Conservation (phyloP, 768 basidiomycete genomes). For the Lactifluus pinguis region DNA sequence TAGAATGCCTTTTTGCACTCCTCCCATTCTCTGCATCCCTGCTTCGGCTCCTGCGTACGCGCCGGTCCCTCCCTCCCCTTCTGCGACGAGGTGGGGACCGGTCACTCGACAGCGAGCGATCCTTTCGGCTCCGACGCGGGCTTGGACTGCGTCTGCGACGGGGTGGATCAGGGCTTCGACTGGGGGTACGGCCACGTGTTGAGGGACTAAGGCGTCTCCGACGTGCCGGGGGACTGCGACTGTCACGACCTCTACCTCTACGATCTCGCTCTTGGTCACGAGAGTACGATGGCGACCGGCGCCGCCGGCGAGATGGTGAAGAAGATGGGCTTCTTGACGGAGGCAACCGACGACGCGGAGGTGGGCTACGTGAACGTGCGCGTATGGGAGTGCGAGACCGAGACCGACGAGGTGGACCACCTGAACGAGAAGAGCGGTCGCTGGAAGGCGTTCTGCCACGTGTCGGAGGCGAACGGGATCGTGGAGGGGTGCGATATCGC, state of each 20-base stretch:
- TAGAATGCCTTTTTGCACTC: background rate
- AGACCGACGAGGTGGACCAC: conserved; percentile 30
- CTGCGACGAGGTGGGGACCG: conserved; percentile 23
- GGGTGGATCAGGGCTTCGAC: conserved; percentile 27
- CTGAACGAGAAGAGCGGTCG: conserved; percentile 33
- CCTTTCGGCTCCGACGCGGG: conserved; percentile 23
- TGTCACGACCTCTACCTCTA: conserved; percentile 27
- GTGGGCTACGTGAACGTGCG: conserved; percentile 13
- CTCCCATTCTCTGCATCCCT: conserved; percentile 10
- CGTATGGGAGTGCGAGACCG: conserved; percentile 19
- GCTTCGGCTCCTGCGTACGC: conserved; percentile 7
- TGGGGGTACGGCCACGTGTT: conserved; percentile 28
- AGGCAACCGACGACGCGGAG: conserved; percentile 20
- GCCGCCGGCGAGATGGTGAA: conserved; percentile 27
- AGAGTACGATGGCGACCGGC: conserved; percentile 40
- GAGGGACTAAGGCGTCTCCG: conserved; percentile 24
- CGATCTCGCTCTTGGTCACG: conserved; percentile 27
- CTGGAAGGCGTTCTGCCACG: conserved; percentile 26
- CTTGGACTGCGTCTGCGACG: conserved; percentile 39
- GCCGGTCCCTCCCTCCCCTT: conserved; percentile 4
- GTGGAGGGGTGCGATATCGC: conserved; percentile 41
- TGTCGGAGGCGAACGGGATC: conserved; percentile 22
- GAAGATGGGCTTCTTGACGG: conserved; percentile 17
- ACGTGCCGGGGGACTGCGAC: conserved; percentile 45
- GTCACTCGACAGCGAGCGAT: conserved; percentile 29